Conservation (phyloP, 768 basidiomycete genomes). For the Suillus discolor region DNA sequence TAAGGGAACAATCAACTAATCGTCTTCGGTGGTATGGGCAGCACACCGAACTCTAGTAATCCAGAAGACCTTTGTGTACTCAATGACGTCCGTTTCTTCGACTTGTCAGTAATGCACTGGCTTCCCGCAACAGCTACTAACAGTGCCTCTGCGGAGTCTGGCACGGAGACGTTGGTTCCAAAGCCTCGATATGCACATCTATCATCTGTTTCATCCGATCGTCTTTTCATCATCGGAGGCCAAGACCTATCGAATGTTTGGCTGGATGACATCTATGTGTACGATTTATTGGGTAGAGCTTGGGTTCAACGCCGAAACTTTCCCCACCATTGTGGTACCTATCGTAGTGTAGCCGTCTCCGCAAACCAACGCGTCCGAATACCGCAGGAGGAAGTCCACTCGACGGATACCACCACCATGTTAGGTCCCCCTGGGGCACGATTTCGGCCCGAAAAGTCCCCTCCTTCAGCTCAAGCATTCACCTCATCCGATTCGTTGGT, state of each 20-base stretch:
- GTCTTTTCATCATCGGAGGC: slow-evolving; percentile 91
- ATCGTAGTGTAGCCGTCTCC: slow-evolving; percentile 90
- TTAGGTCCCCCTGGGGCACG: slow-evolving; percentile 60
- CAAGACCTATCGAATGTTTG: slow-evolving; percentile 94
- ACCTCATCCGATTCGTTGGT: slow-evolving; percentile 62
- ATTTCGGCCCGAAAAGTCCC: slow-evolving; percentile 53
- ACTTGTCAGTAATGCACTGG: slow-evolving; percentile 74
- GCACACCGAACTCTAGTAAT: slow-evolving; percentile 66
- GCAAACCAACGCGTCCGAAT: slow-evolving; percentile 67
- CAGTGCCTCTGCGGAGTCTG: slow-evolving; percentile 34
- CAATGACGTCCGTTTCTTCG: slow-evolving; percentile 89
- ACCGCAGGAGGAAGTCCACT: slow-evolving; percentile 59
- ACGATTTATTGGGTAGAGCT: slow-evolving; percentile 67
- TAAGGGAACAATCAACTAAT: slow-evolving; percentile 86
- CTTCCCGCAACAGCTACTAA: slow-evolving; percentile 45
- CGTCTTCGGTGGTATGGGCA: slow-evolving; percentile 95
- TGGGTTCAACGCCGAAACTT: slow-evolving; percentile 86
- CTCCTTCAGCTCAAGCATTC: slow-evolving; percentile 44
- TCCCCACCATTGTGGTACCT: slow-evolving; percentile 94
- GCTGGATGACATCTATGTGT: slow-evolving; percentile 92
- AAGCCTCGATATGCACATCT: slow-evolving; percentile 94
- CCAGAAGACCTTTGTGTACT: slow-evolving; percentile 89
- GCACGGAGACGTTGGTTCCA: slow-evolving; percentile 59
- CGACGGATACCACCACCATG: slow-evolving; percentile 40
- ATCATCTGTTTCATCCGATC: slow-evolving; percentile 81